Conservation (phyloP, 768 basidiomycete genomes). For the Pleurotus citrinopileatus region DNA sequence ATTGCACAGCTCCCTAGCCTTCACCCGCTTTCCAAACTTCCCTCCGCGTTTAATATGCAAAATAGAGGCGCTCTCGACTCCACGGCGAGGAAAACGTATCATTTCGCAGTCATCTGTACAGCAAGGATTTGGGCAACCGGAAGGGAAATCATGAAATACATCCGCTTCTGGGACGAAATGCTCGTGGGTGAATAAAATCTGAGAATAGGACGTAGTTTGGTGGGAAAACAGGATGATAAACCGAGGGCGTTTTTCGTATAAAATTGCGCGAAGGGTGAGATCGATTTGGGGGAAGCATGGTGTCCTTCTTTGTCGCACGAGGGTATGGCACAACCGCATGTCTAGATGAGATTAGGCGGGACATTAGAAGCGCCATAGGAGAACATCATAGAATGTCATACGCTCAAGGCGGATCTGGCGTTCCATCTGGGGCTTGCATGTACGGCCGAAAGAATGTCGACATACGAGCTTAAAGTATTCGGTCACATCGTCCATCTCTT, state of each 20-base stretch:
- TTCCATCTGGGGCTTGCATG: slow-evolving; percentile 65
- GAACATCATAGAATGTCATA: slow-evolving; percentile 31
- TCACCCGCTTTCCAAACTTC: slow-evolving; percentile 45
- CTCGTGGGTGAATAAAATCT: slow-evolving; percentile 75
- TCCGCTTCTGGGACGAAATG: slow-evolving; percentile 69
- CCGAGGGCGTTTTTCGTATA: slow-evolving; percentile 73
- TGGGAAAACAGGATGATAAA: slow-evolving; percentile 79
- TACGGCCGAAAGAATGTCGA: slow-evolving; percentile 57
- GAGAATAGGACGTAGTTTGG: slow-evolving; percentile 77
- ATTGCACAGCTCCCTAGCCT: slow-evolving; percentile 70
- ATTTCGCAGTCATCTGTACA: slow-evolving; percentile 83
- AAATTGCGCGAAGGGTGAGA: slow-evolving; percentile 70
- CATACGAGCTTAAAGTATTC: slow-evolving; percentile 78
- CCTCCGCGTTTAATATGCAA: slow-evolving; percentile 61
- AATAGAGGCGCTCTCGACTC: slow-evolving; percentile 57
- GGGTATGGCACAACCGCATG: slow-evolving; percentile 65
- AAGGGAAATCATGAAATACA: slow-evolving; percentile 76
- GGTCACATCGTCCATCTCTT: slow-evolving; percentile 79
- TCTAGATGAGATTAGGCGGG: slow-evolving; percentile 28
- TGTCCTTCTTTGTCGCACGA: slow-evolving; percentile 66
- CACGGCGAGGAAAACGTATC: slow-evolving; percentile 72
- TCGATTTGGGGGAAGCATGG: slow-evolving; percentile 85
- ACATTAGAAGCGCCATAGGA: slow-evolving; percentile 7
- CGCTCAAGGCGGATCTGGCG: slow-evolving; percentile 69
- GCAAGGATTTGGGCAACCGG: slow-evolving; percentile 75